These are phyloP conservation scores for Huiozyma sinensis DNA, from an alignment of 805 yeast species.

Conservation along the genomic window DNA sequence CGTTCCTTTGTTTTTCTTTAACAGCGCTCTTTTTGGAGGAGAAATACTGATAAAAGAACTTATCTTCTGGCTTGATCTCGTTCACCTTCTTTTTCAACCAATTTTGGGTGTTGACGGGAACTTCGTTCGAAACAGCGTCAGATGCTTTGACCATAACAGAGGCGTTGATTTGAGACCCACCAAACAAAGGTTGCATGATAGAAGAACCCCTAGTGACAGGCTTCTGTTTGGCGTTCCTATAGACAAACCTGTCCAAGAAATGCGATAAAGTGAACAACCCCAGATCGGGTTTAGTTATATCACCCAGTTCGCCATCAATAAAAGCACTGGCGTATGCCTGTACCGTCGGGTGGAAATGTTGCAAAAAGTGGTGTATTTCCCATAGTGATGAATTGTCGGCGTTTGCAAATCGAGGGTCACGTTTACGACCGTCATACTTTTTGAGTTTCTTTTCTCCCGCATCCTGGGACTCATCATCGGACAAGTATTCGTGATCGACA, in stretches of 20 bases:
- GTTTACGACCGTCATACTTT: slow-evolving; percentile 69
- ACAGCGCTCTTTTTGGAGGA: slow-evolving; percentile 41
- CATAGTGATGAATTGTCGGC: slow-evolving; percentile 76
- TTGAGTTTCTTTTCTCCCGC: slow-evolving; percentile 15
- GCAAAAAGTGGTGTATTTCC: slow-evolving; percentile 67
- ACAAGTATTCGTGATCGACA: slow-evolving; percentile 39
- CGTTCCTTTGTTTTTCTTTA: slow-evolving; percentile 13
- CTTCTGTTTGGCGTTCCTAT: slow-evolving; percentile 80
- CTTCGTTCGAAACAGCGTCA: slow-evolving; percentile 30
- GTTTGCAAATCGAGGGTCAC: slow-evolving; percentile 89
- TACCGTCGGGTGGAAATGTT: slow-evolving; percentile 90
- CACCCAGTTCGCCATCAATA: slow-evolving; percentile 34
- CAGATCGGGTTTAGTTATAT: slow-evolving; percentile 71
- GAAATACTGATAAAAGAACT: slow-evolving; percentile 81
- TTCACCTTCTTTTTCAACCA: slow-evolving; percentile 61
- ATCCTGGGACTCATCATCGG: slow-evolving; percentile 31
- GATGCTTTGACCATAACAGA: slow-evolving; percentile 60
- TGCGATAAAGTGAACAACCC: slow-evolving; percentile 81
- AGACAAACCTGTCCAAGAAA: slow-evolving; percentile 91
- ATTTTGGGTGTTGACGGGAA: slow-evolving; percentile 75
- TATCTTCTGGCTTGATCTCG: slow-evolving; percentile 76
- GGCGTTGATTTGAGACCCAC: slow-evolving; percentile 52
- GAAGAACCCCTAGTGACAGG: slow-evolving; percentile 71
- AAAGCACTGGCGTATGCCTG: slow-evolving; percentile 65
- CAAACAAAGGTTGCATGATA: slow-evolving; percentile 96